Percentiles rank a stretch among this genome's conserved stretches.
Evolutionary conservation across 2,329 filamentous ascomycete species (phyloP).

Genomic region (Penicillium sp.): DNA sequence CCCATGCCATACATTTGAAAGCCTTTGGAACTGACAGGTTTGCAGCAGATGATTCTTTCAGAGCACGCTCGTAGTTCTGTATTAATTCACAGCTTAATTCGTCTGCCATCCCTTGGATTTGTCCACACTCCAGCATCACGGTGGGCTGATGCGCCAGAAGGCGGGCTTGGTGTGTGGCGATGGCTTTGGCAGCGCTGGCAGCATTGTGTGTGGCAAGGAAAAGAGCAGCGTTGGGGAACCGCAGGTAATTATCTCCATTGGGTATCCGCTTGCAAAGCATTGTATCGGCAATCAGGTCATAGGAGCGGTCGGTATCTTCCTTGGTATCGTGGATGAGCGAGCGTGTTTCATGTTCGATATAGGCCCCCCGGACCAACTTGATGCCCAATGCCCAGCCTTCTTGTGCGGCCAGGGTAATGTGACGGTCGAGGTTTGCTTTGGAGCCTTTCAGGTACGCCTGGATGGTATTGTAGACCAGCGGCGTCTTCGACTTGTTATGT

Average conservation of each 20-base stretch:
- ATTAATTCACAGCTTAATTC: conserved; percentile 65
- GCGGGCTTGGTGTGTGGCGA: conserved; percentile 34
- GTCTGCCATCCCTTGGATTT: conserved; percentile 88
- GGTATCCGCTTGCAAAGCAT: conserved; percentile 46
- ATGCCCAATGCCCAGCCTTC: conserved; percentile 45
- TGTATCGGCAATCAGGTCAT: conserved; percentile 50
- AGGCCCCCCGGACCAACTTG: conserved; percentile 49
- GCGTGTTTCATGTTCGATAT: conserved; percentile 43
- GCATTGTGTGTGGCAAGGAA: conserved; percentile 56
- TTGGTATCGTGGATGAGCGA: conserved; percentile 40
- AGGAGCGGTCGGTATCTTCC: conserved; percentile 42
- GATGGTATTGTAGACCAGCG: conserved; percentile 45
- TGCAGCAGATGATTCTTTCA: conserved; percentile 23
- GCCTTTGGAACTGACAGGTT: conserved; percentile 41
- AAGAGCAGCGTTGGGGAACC: conserved; percentile 40
- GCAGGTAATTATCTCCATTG: conserved; percentile 23
- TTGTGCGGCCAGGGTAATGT: conserved; percentile 37
- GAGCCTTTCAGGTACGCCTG: conserved; percentile 49
- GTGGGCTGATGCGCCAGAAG: conserved; percentile 40
- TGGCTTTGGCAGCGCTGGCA: conserved; percentile 46
- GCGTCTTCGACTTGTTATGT: conserved; percentile 36
- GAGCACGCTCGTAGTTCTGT: conserved; percentile 21
- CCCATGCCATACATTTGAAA: conserved; percentile 56
- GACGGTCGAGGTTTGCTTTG: conserved; percentile 37
- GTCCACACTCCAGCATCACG: conserved; percentile 58